Base-by-base conservation (phyloP, 2,329 filamentous ascomycete species). In the Talaromyces albobiverticillius region DNA sequence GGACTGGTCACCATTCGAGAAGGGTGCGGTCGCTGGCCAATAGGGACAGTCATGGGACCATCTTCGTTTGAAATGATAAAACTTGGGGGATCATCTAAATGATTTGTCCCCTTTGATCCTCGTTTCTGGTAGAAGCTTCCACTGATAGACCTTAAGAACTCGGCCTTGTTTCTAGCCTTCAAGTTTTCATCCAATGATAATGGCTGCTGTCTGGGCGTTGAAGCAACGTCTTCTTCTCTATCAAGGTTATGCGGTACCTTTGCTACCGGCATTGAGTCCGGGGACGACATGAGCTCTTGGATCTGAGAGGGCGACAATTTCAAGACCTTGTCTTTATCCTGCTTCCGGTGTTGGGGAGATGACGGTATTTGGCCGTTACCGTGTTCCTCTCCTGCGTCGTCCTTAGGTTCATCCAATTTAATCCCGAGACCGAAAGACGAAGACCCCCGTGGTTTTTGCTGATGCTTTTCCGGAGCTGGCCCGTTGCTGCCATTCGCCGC, bases 281-380 rank as follows among this genome's bases (percentile, higher is more conserved):
- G 76, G 9, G 78, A 77, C 14, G 71, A 53, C 11, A 77, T 78
- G 41, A 82, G 69, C 36, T 79, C 76, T 22, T 77, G 70, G 4
- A 82, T 75, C 61, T 79, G 72, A 25, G 71, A 71, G 3, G 75
- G 73, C 4, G 79, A 81, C 29, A 82, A 67, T 60, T 79, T 81
- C 50, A 78, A 64, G 3, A 75, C 62, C 56, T 69, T 53, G 26
- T 53, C 73, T n/a, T 76, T 62, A 16, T 54, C 57, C 40, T 51
- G 34, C n/a, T 46, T 55, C n/a, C 26, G 41, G n/a, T 47, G 20
- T 2, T n/a, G 41, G 23, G 52, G 52, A 3, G 53, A 51, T 4
- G 47, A 43, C n/a, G 48, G 5, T 43, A 18, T 43, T n/a, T 34
- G 32, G 9, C 3, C 25, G 22, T 46, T 34, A 20, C 13, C 34